phyloP scores from a whole-genome alignment of 805 yeast species.

The Diddensiella transvaalensis region DNA sequence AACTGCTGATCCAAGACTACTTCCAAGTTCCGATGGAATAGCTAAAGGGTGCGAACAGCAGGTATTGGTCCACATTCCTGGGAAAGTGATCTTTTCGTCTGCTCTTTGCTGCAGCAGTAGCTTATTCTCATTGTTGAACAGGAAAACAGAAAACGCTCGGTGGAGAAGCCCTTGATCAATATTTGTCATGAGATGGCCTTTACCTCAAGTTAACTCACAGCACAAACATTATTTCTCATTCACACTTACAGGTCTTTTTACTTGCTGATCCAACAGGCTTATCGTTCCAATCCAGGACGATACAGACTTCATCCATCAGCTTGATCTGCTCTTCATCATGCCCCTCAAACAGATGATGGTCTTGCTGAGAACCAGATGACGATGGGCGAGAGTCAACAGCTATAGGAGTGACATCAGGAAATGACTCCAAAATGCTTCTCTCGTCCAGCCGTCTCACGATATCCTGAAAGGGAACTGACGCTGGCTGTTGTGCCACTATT shows the following conservation, averaged over 20 bases:
- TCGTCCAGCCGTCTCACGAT: neutral
- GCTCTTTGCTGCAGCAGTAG: conserved; percentile 93
- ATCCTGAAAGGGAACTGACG: neutral
- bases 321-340: conserved; percentile 92
- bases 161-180: conserved; percentile 84
- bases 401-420: neutral
- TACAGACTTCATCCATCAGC: conserved; percentile 95
- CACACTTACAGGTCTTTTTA: conserved; percentile 63
- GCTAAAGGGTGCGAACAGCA: conserved; percentile 98
- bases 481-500: neutral
- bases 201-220: too few relatives aligned
- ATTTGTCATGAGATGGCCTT: conserved; percentile 64
- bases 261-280: conserved; percentile 89
- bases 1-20: conserved; percentile 55
- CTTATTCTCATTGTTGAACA: conserved; percentile 73
- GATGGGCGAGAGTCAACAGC: neutral
- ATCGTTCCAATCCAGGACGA: conserved; percentile 86
- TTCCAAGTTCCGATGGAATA: conserved; percentile 74
- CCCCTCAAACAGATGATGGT: conserved; percentile 60
- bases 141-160: conserved; percentile 93
- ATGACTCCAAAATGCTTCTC: neutral
- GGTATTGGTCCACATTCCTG: conserved; percentile 97
- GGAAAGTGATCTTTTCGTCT: conserved; percentile 92
- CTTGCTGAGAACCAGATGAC: conserved; percentile 15
- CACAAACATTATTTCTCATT: neutral